Base-by-base conservation (phyloP, 2,329 filamentous ascomycete species). In the Colletotrichum magnum region DNA sequence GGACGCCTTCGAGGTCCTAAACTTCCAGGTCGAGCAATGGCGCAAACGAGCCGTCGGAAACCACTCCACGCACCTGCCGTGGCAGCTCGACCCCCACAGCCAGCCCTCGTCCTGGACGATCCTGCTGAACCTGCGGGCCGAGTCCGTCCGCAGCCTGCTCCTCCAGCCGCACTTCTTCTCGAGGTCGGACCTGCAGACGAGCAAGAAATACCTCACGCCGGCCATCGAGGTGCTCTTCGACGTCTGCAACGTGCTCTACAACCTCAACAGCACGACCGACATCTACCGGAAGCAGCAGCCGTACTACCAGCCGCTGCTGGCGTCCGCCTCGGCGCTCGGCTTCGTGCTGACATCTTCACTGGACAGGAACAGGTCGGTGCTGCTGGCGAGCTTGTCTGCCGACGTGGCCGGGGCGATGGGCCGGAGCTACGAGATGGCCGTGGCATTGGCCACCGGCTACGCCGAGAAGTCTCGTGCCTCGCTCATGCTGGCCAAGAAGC, bases 1-100 rank as follows among this genome's bases (percentile, higher is more conserved):
- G 3, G 76, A 74, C 15, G 71, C 72, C 0, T 75, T 75, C n/a
- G 76, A 78, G 9, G 9, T 78, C 5, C 72, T 77, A 71, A 76
- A 72, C 6, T 77, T 78, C 9, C 76, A 77, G 21, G 72, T 78
- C 5, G 48, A 62, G 50, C 59, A 47, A 32, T 77, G 75, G 75
- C 61, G 73, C 2, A 76, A 73, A 26, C 74, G 71, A 4, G 72
- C 72, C 1, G 70, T 77, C 2, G 74, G 70, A 15, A 15, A 59
- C 21, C 47, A 47, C 2, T 43, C 59, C 2, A 26, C 53, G 7
- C 53, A 36, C 0, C 47, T 53, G 0, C 39, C 50, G 0, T 58
- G 56, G 56, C 41, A 45, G 1, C 15, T 15, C 21, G 13, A 47
- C 3, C 56, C 56, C 6, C 12, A 28, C 32, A 47, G 39, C 24